These are phyloP conservation scores for Cicer bijugum DNA, from an alignment of 306 rosid genomes.

Conservation along the genomic window DNA sequence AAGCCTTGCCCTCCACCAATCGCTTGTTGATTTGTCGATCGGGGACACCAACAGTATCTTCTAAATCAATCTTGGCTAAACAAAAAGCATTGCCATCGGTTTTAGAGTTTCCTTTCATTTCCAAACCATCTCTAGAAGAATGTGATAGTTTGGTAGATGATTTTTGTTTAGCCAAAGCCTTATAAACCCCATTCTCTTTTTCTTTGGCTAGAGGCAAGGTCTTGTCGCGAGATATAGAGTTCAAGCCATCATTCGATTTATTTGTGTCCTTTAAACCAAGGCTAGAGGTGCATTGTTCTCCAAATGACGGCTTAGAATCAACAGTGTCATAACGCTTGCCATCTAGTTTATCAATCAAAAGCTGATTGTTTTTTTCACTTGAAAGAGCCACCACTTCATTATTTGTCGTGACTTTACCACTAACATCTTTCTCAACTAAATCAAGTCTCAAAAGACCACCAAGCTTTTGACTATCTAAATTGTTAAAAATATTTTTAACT, in stretches of 20 bases:
- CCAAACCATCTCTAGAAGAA: slow-evolving; percentile 4
- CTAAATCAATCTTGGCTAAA: slow-evolving; percentile 42
- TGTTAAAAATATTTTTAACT: slow-evolving; percentile 76
- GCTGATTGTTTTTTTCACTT: slow-evolving; percentile 42
- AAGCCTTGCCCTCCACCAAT: slow-evolving; percentile 47
- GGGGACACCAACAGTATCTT: slow-evolving; percentile 34
- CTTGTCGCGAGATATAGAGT: neutral
- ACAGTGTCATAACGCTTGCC: slow-evolving; percentile 43
- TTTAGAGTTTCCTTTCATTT: neutral
- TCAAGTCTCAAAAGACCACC: slow-evolving; percentile 47
- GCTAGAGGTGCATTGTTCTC: slow-evolving; percentile 42
- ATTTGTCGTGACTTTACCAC: slow-evolving; percentile 41
- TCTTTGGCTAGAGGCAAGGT: slow-evolving; percentile 14
- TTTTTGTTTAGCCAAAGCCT: slow-evolving; percentile 45
- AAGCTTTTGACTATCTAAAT: slow-evolving; percentile 56
- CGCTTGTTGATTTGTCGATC: slow-evolving; percentile 39
- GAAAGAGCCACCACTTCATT: slow-evolving; percentile 47
- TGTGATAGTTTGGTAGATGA: slow-evolving; percentile 33
- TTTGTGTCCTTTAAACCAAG: slow-evolving; percentile 24
- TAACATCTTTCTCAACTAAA: slow-evolving; percentile 52
- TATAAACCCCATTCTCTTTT: slow-evolving; percentile 38
- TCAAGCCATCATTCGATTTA: slow-evolving; percentile 20
- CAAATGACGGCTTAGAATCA: slow-evolving; percentile 44
- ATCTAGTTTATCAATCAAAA: slow-evolving; percentile 38
- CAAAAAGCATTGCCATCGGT: neutral